Base-by-base conservation (phyloP, 2,329 filamentous ascomycete species). In the Colletotrichum echinochloae region DNA sequence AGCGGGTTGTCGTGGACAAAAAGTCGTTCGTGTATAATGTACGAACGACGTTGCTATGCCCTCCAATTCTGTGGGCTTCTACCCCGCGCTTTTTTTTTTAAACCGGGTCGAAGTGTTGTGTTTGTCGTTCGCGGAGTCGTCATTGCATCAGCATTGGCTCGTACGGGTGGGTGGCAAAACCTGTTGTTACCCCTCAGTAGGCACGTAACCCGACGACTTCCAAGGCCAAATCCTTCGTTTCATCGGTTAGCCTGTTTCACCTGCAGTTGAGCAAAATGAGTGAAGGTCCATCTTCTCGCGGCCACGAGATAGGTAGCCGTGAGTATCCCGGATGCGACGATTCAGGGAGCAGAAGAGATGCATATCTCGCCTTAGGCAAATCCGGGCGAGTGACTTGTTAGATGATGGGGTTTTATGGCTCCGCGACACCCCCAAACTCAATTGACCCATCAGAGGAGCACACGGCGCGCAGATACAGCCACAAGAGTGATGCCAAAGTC, bases 231-330 rank as follows among this genome's bases (percentile, higher is more conserved):
- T 44, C 56, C 35, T 62, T 57, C 56, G 63, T 67, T 57, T 67
- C 56, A 62, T 44, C 41, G 28, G 18, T 62, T 67, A 67, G 63
- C 35, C 41, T 67, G 63, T 70, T 70, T 70, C 57, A 67, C 23
- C 48, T 70, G 63, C 56, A 70, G 44, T 35, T 39, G 23, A 61
- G 39, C 55, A 51, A 51, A 33, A 46, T 44, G 44, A n/a, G 35
- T 23, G 64, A 44, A 52, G n/a, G 67, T 57, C 51, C 30, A 37
- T 44, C 55, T 51, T 49, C 41, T 66, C 35, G 20, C 12, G 33
- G 23, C 44, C 56, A 61, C 54, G 44, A 59, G 54, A 30, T n/a
- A 59, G 54, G 23, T n/a, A 55, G 41, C 41, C 60, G 23, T 23
- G 16, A 44, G 30, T 33, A 48, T 56, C 48, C 49, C 39, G 23